Percentiles rank a stretch among this genome's conserved stretches.
Evolutionary conservation across 1,284 basidiomycete genomes (phyloP).

Genomic region (Caloboletus inedulis): DNA sequence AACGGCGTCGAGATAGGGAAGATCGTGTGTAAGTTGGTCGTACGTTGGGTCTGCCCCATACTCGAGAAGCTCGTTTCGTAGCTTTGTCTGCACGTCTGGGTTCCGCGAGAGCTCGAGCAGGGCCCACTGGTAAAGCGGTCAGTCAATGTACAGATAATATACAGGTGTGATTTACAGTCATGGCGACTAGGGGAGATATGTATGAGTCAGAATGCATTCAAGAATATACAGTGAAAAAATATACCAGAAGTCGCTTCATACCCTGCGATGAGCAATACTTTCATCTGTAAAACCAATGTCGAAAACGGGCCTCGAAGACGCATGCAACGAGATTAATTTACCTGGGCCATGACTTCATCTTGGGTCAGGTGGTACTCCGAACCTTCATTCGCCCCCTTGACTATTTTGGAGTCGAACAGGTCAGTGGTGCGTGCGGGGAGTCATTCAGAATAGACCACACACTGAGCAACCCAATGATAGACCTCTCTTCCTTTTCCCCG

Average conservation of each 20-base stretch:
- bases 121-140: slow-evolving; percentile 22
- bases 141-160: neutral
- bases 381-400: neutral
- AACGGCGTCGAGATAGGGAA: slow-evolving; percentile 26
- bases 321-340: no score
- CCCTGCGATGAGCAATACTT: no score
- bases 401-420: neutral
- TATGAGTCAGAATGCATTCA: neutral
- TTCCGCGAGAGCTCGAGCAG: slow-evolving; percentile 24
- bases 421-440: neutral
- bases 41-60: slow-evolving; percentile 27
- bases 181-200: neutral
- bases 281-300: no score
- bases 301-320: no score
- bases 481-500: slow-evolving; percentile 2
- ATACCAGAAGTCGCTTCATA: no score
- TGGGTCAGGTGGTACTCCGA: slow-evolving; percentile 50
- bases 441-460: neutral
- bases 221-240: no score
- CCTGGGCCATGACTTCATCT: slow-evolving; percentile 49
- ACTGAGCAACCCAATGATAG: slow-evolving; percentile 34
- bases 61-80: slow-evolving; percentile 39
- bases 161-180: slow-evolving; percentile 17
- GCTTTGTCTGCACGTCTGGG: slow-evolving; percentile 32
- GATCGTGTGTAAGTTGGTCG: slow-evolving; percentile 16